A percentile compares a stretch with the other conserved stretches of the same genome.
Evolutionary conservation across 352 stramenopile genomes (phyloP).

Genomic region (Globisporangium perplexum): DNA sequence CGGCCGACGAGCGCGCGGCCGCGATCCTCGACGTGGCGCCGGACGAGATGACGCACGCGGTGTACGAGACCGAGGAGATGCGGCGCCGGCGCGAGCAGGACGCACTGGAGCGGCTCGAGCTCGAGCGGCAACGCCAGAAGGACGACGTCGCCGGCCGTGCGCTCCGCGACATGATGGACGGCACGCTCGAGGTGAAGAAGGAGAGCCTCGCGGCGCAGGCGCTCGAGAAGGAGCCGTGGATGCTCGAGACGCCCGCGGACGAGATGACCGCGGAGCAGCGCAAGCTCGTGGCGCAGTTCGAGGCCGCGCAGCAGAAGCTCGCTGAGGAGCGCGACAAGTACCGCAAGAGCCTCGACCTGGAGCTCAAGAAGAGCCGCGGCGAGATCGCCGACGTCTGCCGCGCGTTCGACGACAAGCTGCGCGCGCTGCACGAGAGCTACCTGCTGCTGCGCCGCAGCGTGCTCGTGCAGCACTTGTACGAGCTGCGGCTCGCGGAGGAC

Average conservation of each 20-base stretch:
- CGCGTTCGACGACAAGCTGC: slow-evolving; percentile 84
- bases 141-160: slow-evolving; percentile 81
- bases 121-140: slow-evolving; percentile 54
- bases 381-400: slow-evolving; percentile 83
- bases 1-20: slow-evolving; percentile 52
- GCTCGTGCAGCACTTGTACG: slow-evolving; percentile 70
- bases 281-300: slow-evolving; percentile 64
- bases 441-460: slow-evolving; percentile 37
- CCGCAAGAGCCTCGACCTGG: slow-evolving; percentile 83
- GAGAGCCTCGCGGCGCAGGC: slow-evolving; percentile 58
- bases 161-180: slow-evolving; percentile 92
- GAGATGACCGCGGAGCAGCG: slow-evolving; percentile 81
- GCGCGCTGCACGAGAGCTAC: slow-evolving; percentile 51
- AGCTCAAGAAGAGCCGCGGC: slow-evolving; percentile 78
- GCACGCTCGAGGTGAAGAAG: slow-evolving; percentile 89
- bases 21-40: slow-evolving; percentile 58
- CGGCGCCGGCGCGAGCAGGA: slow-evolving; percentile 45
- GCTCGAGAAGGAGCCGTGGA: slow-evolving; percentile 82
- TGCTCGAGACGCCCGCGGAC: slow-evolving; percentile 68
- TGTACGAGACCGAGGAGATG: slow-evolving; percentile 75
- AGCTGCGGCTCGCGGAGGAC: slow-evolving; percentile 45
- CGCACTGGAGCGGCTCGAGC: slow-evolving; percentile 21
- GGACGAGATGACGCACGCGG: slow-evolving; percentile 81
- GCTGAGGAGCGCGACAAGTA: slow-evolving; percentile 90
- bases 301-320: slow-evolving; percentile 60